Base-by-base conservation (phyloP, 1,284 basidiomycete genomes). In the Coniophora puteana region DNA sequence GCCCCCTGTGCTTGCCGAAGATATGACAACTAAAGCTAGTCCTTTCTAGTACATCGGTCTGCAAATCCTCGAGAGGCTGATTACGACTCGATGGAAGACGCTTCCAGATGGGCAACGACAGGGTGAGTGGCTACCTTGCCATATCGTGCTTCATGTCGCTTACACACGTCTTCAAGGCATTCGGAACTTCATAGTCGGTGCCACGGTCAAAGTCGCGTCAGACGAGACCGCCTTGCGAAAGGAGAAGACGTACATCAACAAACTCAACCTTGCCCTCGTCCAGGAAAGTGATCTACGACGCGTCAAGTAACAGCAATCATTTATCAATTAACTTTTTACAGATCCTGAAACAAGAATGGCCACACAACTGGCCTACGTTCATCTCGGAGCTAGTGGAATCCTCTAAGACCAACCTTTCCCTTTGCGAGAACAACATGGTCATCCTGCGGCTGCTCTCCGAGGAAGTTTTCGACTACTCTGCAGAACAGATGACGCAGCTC, bases 361-460 rank as follows among this genome's bases (percentile, higher is more conserved):
- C 95, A 16, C 93, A 98, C 63, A 94, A 97, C 58, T 99, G 96
- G 96, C 94, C 95, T 20, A 89, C 81, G 11, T 99, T 99, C 72
- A 98, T 99, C 58, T 86, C 93, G 7, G 96, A 99, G 62, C 91
- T 99, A 43, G 93, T 99, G 46, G 87, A 94, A 49, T 97, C 95
- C 7, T 98, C 94, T 41, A 94, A 95, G 65, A 92, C 92, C 30
- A 98, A 94, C 59, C 79, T 99, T 27, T 88, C 92, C 2, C 80
- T 99, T 22, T 99, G 96, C 76, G 96, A 99, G 68, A 99, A 99
- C 77, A 99, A 99, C 72, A 99, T 99, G 96, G 81, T 93, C 62
- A 99, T 99, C 61, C 76, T 99, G 51, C 92, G 93, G 62, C 76
- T 99, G n/a, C 75, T 99, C 13, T 97, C 93, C 0, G 96, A 99